Conservation (phyloP, 495 filamentous ascomycete genomes). For the Penicillium pancosmium region DNA sequence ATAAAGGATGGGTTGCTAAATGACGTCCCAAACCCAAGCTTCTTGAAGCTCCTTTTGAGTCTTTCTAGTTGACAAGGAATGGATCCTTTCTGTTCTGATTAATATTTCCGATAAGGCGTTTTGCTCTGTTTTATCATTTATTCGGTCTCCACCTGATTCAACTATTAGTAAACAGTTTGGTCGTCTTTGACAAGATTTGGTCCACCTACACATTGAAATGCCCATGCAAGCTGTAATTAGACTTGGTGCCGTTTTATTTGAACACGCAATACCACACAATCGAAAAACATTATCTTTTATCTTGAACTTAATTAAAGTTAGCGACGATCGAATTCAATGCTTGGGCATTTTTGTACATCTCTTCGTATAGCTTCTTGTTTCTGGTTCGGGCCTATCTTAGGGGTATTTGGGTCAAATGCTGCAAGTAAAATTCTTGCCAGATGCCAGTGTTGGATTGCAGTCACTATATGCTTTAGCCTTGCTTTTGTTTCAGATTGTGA, state of each 20-base stretch:
- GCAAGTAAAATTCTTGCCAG: constrained; percentile 7
- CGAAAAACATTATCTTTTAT: constrained; percentile 2
- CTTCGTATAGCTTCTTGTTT: neutral
- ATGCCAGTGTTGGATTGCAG: constrained; percentile 11
- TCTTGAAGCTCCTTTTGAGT: constrained; percentile 1
- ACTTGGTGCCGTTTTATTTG: constrained; percentile 7
- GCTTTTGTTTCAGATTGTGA: neutral
- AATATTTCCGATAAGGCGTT: constrained; percentile 6
- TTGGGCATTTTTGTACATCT: neutral
- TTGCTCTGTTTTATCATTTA: constrained; percentile 5
- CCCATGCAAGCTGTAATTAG: constrained; percentile 10
- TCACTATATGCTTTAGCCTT: constrained; percentile 6
- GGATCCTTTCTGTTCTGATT: constrained; percentile 3
- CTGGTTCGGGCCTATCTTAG: constrained; percentile 6
- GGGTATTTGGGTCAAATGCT: constrained; percentile 8
- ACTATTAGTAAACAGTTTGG: neutral
- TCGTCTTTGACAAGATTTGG: neutral
- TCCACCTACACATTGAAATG: constrained; percentile 6
- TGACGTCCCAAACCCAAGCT: neutral
- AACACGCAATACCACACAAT: constrained; percentile 5
- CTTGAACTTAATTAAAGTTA: neutral
- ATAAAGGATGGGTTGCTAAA: neutral
- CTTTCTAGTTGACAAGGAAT: constrained; percentile 3
- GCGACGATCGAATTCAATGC: neutral
- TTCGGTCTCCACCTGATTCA: constrained; percentile 4